phyloP scores from a whole-genome alignment of 768 basidiomycete species.

The Rhodotorula babjevae region DNA sequence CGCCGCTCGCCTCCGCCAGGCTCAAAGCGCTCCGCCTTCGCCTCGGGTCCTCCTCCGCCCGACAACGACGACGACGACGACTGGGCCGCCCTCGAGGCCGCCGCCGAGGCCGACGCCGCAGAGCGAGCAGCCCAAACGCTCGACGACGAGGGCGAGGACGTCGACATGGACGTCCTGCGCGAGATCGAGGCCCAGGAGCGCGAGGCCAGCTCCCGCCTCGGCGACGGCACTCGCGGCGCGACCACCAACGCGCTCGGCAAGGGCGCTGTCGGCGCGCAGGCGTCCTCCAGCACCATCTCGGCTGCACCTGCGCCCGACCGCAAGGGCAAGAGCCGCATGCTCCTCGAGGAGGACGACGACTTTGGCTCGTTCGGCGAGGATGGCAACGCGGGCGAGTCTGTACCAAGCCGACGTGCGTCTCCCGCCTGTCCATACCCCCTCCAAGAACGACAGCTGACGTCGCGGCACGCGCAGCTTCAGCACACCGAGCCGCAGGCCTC shows the following conservation, averaged over 20 bases:
- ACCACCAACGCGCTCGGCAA: too few relatives aligned
- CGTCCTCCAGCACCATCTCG: too few relatives aligned
- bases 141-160: conserved; percentile 13
- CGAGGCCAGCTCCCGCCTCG: not conserved
- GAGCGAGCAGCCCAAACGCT: conserved; percentile 1
- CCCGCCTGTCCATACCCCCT: too few relatives aligned
- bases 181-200: conserved; percentile 12
- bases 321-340: not conserved
- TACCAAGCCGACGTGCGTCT: not conserved
- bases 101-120: conserved; percentile 7
- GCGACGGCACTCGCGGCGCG: too few relatives aligned
- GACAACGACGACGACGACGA: conserved; percentile 21
- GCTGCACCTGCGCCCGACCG: not conserved
- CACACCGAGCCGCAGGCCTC: too few relatives aligned
- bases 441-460: too few relatives aligned
- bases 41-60: not conserved
- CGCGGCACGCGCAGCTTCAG: not conserved
- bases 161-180: conserved; percentile 11
- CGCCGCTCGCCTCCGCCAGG: not conserved
- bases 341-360: conserved; percentile 21
- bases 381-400: not conserved
- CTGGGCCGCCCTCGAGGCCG: conserved; percentile 1
- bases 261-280: too few relatives aligned
- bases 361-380: conserved; percentile 18
- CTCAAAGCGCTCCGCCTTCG: not conserved